A percentile compares a stretch with the other conserved stretches of the same genome.
Evolutionary conservation across 345 rosid species (phyloP).

Genomic region (Alliaria petiolata): DNA sequence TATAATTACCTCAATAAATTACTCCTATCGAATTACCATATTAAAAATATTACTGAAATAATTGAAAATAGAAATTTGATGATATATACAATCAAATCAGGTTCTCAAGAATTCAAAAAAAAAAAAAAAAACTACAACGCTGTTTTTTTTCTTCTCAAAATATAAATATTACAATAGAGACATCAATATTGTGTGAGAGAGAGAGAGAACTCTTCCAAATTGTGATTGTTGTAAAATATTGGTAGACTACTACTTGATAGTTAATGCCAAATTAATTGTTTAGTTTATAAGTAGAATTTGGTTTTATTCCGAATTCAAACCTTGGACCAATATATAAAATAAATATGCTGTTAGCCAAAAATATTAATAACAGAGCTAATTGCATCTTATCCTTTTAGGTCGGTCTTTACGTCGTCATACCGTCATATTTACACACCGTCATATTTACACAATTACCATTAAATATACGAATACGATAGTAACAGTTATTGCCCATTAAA

Average conservation of each 20-base stretch:
- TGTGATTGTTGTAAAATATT: too few species aligned
- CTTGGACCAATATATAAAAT: background rate
- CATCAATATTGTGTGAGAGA: background rate
- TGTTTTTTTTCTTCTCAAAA: too few species aligned
- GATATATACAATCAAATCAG: background rate
- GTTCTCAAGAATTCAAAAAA: too few species aligned
- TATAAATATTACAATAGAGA: background rate
- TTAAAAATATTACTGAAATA: too few species aligned
- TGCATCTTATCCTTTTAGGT: background rate
- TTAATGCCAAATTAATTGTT: background rate
- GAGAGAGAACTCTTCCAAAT: too few species aligned
- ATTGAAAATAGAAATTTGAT: background rate
- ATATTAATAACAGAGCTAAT: background rate
- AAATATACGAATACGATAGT: background rate
- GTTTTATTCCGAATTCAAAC: background rate
- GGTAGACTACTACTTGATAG: too few species aligned
- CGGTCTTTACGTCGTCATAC: constrained; percentile 4
- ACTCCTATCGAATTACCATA: background rate
- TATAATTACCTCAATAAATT: too few species aligned
- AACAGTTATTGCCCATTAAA: background rate
- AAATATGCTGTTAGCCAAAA: background rate
- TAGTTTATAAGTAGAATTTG: background rate
- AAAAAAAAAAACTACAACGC: too few species aligned
- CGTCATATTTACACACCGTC: constrained; percentile 21
- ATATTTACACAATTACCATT: too few species aligned